A percentile compares a stretch with the other conserved stretches of the same genome.
Evolutionary conservation across 768 basidiomycete species (phyloP).

Genomic region (Gelatoporia subvermispora): DNA sequence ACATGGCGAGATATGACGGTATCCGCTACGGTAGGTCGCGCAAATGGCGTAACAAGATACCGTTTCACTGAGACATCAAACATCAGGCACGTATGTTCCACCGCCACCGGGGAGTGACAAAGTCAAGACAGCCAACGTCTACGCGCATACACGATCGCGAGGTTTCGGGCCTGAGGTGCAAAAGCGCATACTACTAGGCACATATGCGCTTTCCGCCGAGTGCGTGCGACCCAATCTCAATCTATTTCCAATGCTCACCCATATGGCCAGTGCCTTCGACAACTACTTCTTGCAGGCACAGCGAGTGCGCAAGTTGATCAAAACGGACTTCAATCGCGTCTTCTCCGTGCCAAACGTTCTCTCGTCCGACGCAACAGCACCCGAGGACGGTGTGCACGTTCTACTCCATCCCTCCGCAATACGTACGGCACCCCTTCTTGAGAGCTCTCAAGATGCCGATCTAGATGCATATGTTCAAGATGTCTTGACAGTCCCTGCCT

Average conservation of each 20-base stretch:
- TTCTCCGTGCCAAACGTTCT: constrained; percentile 56
- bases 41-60: too few species aligned
- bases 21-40: constrained; percentile 66
- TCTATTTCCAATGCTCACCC: not conserved
- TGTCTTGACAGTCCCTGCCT: constrained; percentile 87
- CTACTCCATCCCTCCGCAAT: constrained; percentile 87
- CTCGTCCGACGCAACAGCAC: not conserved
- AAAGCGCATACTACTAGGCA: constrained; percentile 83
- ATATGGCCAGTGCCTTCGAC: constrained; percentile 74
- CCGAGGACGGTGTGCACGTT: constrained; percentile 58
- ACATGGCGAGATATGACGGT: constrained; percentile 86
- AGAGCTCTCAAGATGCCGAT: constrained; percentile 3
- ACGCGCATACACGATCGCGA: constrained; percentile 59
- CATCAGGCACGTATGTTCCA: constrained; percentile 46
- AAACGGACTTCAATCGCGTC: constrained; percentile 65
- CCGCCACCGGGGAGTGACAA: constrained; percentile 38
- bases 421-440: constrained; percentile 68
- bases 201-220: constrained; percentile 90
- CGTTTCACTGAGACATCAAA: too few species aligned
- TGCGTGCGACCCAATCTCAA: constrained; percentile 52
- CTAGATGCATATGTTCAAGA: constrained; percentile 82
- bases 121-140: constrained; percentile 49
- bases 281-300: constrained; percentile 96
- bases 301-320: constrained; percentile 65
- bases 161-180: constrained; percentile 84